Conservation (phyloP, 768 basidiomycete genomes). For the Candolleomyces eurysporus region DNA sequence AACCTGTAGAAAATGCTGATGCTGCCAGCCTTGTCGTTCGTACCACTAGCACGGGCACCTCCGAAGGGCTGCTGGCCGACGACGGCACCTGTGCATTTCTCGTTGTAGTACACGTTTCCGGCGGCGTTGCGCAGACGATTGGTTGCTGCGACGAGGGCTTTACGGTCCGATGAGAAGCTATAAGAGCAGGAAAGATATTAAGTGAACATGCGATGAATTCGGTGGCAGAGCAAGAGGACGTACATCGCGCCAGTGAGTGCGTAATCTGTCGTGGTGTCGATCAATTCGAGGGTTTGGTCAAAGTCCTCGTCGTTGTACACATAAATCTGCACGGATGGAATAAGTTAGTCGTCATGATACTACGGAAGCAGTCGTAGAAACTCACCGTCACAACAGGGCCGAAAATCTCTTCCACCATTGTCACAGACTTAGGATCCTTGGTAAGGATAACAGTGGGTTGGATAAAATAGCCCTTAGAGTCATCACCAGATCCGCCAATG, state of each 20-base stretch:
- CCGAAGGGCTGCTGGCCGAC: constrained; percentile 99
- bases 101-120: constrained; percentile 97
- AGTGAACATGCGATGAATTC: not conserved
- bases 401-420: constrained; percentile 95
- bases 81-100: constrained; percentile 97
- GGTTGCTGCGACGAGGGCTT: constrained; percentile 75
- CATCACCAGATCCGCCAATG: constrained; percentile 85
- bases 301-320: constrained; percentile 87
- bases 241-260: constrained; percentile 95
- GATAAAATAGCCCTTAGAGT: constrained; percentile 90
- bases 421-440: constrained; percentile 84
- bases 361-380: constrained; percentile 1
- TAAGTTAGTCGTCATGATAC: too few relatives aligned
- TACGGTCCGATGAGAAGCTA: constrained; percentile 83
- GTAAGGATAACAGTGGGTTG: constrained; percentile 93
- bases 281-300: constrained; percentile 82
- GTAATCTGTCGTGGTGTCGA: constrained; percentile 85
- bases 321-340: constrained; percentile 64
- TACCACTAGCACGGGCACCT: constrained; percentile 88
- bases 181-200: constrained; percentile 13
- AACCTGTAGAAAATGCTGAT: constrained; percentile 72
- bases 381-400: constrained; percentile 90
- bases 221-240: constrained; percentile 23
- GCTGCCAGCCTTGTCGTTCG: constrained; percentile 96
- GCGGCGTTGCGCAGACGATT: constrained; percentile 86